Conservation (phyloP, 805 yeast genomes). For the Ogataea ganodermae region DNA sequence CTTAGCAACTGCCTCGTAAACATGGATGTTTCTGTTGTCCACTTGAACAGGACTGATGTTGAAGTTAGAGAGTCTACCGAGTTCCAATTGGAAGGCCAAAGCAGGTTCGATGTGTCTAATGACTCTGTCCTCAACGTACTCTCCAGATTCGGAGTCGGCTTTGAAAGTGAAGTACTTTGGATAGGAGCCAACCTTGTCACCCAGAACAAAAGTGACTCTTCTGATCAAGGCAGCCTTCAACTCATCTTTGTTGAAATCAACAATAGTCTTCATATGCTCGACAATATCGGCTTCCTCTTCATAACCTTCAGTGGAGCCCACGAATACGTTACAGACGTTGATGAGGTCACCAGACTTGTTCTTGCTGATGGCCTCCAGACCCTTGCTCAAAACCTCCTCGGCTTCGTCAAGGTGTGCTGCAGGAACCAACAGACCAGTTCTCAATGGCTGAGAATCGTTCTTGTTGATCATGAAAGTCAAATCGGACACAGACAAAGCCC, state of each 20-base stretch:
- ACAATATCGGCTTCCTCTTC: constrained; percentile 69
- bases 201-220: constrained; percentile 90
- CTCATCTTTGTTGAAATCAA: constrained; percentile 70
- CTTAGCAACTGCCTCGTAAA: constrained; percentile 94
- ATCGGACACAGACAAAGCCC: constrained; percentile 93
- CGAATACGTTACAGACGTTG: constrained; percentile 82
- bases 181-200: constrained; percentile 79
- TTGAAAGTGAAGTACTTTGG: constrained; percentile 96
- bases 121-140: constrained; percentile 82
- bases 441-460: constrained; percentile 63
- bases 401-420: constrained; percentile 84
- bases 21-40: constrained; percentile 96
- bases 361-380: constrained; percentile 69
- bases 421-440: constrained; percentile 85
- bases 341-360: constrained; percentile 48
- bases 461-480: constrained; percentile 79
- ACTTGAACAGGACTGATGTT: constrained; percentile 93
- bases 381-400: constrained; percentile 77
- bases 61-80: constrained; percentile 92
- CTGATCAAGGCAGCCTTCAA: constrained; percentile 74
- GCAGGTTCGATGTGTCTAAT: constrained; percentile 99
- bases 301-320: constrained; percentile 74
- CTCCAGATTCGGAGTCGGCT: constrained; percentile 55
- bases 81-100: constrained; percentile 93
- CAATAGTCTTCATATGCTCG: constrained; percentile 59